Evolutionary conservation across 2,329 filamentous ascomycete species (phyloP), one percentile per base, ranked within the genome.

Genomic region (Aureobasidium melanogenum): DNA sequence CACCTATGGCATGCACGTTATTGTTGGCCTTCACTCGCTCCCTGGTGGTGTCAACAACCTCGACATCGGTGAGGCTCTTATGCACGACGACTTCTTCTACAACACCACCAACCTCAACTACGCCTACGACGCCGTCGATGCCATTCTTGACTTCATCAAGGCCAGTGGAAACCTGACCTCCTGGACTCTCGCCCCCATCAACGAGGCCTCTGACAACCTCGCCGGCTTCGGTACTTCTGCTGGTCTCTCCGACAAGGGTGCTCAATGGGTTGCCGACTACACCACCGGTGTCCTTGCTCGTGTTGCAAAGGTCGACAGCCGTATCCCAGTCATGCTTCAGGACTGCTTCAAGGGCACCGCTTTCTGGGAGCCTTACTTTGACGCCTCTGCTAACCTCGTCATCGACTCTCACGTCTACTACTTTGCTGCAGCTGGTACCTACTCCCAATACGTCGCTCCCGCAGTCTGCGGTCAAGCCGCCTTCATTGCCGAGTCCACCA

Each of bases 1-100:
- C 9, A 71, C 67, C 28, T 71, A 73, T 62, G 67, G 65, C 47
- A 74, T 74, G 71, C 72, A 74, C 60, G 64, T 74, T 51, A 67
- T 74, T 30, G 63, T 74, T n/a, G 72, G 69, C 19, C 63, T 74
- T 8, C 72, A 74, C 64, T 68, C 69, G 12, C 66, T 70, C 9
- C 65, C 68, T 22, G 66, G 72, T 28, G 67, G 70, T 64, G 70
- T 74, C 47, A 74, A 74, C 61, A 58, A 58, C 43, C 55, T 58
- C 44, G 65, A 66, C 26, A 69, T 69, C 47, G 66, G 66, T 41
- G 66, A 68, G 60, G 66, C 66, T 24, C 63, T 69, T 32, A 69
- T 69, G 14, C 71, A 71, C 59, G 63, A 64, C 51, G 68, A 63
- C 26, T 75, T 72, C 73, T 75, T 74, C 67, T 64, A 70, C 61